Base-by-base conservation (phyloP, 176 grass and related monocot species). In the Melocanna baccifera region DNA sequence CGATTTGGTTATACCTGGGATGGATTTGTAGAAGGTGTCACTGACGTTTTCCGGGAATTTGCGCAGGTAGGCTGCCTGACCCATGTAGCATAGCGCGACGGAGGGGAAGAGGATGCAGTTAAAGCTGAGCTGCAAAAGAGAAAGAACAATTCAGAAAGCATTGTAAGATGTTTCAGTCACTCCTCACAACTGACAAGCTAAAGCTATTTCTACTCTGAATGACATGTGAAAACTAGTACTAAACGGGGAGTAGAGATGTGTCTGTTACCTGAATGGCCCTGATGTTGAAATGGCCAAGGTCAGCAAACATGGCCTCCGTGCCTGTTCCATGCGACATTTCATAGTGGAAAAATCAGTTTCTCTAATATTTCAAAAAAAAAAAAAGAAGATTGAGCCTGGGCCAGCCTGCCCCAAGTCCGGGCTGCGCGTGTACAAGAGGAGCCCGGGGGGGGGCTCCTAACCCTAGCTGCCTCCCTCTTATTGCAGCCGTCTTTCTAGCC, bases 221-320 rank as follows among this genome's bases (percentile, higher is more conserved):
- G 57, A 59, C 12, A 12, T 12, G 12, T 59, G n/a, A 12, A 26
- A n/a, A n/a, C 20, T 65, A 34, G 62, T 26, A 36, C 29, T 36
- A 34, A 34, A 34, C 29, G 18, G 7, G 28, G 36, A 36, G 28
- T 29, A 36, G 25, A 16, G 14, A 19, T 16, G 28, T 19, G 32
- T 0, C 12, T 52, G 6, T 0, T 43, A 88, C 89, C 85, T 91
- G 89, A 74, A 91, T 80, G 56, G 89, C 73, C 78, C 76, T 83
- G 70, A 91, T 84, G 78, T 77, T 88, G 84, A 94, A 94, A 71
- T 94, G 92, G 7, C 92, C 92, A 29, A 94, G 77, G 50, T 94
- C 89, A n/a, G 92, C 92, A 78, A 94, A 94, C 82, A 89, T 83
- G 47, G 89, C 88, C 50, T 94, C 92, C 8, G 88, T 85, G 36